Base-by-base conservation (phyloP, 1,139 yeast genomes). In the Blastobotrys illinoisensis region DNA sequence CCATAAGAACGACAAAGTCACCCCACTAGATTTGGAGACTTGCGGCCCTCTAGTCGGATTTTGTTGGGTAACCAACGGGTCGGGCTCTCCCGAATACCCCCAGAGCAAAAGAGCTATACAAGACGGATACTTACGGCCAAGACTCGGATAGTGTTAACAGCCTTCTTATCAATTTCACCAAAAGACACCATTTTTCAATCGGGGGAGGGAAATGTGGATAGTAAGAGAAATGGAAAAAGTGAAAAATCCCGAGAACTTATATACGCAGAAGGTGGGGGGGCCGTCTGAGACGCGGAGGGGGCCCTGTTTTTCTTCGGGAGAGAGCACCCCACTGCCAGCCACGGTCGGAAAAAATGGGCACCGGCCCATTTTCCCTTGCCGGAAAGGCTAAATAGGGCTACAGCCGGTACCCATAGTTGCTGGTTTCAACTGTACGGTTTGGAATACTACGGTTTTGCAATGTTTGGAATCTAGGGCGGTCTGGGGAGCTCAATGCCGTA, bases 121-220 rank as follows among this genome's bases (percentile, higher is more conserved):
- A n/a, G 26, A 5, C 26, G 26, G 7, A 43, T 50, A 71, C 74
- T 60, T 69, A 73, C 83, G 48, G 98, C 83, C 68, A 95, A 80
- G 62, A 86, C 77, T 79, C 98, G 90, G 77, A 93, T 88, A 64
- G 99, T 89, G 78, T 82, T 80, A 74, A 95, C 79, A 57, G 97
- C 87, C 72, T 79, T 79, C 65, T 77, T 79, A 73, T 91, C 97
- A 69, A 88, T 77, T 56, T 80, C 83, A 53, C 74, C 58, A 56
- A 21, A 53, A n/a, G 54, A 18, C 57, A 55, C 53, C 50, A 14
- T 52, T 44, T 21, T 13, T 7, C 5, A 18, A 24, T 48, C 50
- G 18, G 14, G 26, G 9, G 14, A 20, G 24, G 26, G 23, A 20
- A 9, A 14, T 20, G 46, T 44, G 46, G 46, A 20, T 20, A 44